Base-by-base conservation (phyloP, 2,329 filamentous ascomycete genomes). In the Cladophialophora chaetospira region DNA sequence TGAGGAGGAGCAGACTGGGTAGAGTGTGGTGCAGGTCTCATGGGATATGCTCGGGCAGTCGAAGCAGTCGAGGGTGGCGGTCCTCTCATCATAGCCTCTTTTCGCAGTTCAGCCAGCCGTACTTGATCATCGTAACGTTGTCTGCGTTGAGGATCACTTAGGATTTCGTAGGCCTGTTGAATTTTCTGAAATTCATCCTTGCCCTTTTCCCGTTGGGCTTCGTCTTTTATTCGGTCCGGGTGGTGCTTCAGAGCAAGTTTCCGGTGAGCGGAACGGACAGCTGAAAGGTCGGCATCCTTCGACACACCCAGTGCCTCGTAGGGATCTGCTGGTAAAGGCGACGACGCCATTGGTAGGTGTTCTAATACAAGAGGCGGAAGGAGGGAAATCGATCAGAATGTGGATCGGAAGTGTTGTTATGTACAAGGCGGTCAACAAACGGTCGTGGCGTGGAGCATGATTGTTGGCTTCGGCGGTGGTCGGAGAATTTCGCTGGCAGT, bases 131-230 rank as follows among this genome's bases (percentile, higher is more conserved):
- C 91, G 72, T 97, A 96, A 64, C 86, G 85, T 57, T 78, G 74
- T 58, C 90, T 81, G 69, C 87, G 84, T 5, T 77, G 79, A 25
- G 93, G 88, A 69, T 97, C 87, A 68, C 85, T 89, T 59, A 99
- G 83, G 26, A 94, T 79, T 73, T 97, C 94, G 74, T 96, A 99
- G 48, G 94, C 92, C 67, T 92, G 85, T 72, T 97, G 92, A 29
- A 97, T 89, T 70, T 85, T 86, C 73, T 97, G 91, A 69, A 97
- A 99, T 73, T 96, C 87, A 66, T 91, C 87, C 66, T 89, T 85
- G 72, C 92, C 95, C 66, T 84, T 77, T 57, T 85, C 84, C 74
- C 94, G 95, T 67, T 88, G 78, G 13, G 84, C 78, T 51, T 87
- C 85, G 67, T 96, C 85, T 64, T 91, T 87, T 61, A 96, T 84